Conservation (phyloP, 257 asterid genomes). For the Euphrasia confusa region DNA sequence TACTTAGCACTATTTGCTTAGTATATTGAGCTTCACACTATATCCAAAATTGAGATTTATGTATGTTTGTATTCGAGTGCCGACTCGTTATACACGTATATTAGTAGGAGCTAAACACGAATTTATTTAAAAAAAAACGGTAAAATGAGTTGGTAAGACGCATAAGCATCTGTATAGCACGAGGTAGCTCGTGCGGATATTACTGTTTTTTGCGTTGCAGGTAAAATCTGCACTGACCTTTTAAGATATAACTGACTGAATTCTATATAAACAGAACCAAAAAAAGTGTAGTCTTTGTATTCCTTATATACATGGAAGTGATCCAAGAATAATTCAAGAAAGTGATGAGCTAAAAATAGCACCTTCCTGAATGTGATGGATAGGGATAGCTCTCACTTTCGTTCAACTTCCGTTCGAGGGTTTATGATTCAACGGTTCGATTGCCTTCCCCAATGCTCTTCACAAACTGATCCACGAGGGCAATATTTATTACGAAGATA, state of each 20-base stretch:
- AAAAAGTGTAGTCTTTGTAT: not conserved
- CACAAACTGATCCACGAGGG: constrained; percentile 30
- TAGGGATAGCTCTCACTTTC: constrained; percentile 3
- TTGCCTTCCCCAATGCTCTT: constrained; percentile 23
- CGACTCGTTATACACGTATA: too few relatives aligned
- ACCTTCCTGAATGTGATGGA: constrained; percentile 11
- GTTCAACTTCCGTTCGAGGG: constrained; percentile 17
- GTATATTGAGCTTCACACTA: too few relatives aligned
- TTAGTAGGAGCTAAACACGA: too few relatives aligned
- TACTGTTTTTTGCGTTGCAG: too few relatives aligned
- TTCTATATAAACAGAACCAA: not conserved
- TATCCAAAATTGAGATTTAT: too few relatives aligned
- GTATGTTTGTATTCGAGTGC: too few relatives aligned
- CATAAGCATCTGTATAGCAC: too few relatives aligned
- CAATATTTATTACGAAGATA: constrained; percentile 44
- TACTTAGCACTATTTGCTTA: too few relatives aligned
- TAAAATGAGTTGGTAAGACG: too few relatives aligned
- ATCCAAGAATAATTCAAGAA: constrained; percentile 20
- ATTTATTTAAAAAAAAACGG: too few relatives aligned
- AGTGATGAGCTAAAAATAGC: constrained; percentile 27
- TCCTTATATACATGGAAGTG: constrained; percentile 18
- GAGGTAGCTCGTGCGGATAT: too few relatives aligned
- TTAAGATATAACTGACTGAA: not conserved
- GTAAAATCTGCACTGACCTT: not conserved
- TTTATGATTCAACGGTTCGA: constrained; percentile 22